Conservation (phyloP, 805 yeast genomes). For the Kurtzmaniella fragi region DNA sequence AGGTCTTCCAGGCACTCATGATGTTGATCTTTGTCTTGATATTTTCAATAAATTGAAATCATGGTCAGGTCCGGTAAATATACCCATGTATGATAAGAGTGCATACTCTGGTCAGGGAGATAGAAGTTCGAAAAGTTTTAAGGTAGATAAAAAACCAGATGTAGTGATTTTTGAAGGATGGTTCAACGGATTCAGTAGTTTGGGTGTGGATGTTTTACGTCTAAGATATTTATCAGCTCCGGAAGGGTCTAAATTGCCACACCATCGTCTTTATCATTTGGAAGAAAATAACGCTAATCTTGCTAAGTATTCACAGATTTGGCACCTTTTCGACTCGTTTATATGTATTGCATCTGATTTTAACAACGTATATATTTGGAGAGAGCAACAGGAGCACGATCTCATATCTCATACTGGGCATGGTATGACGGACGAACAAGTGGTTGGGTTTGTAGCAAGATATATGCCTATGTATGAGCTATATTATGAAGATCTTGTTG, state of each 20-base stretch:
- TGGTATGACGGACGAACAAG: slow-evolving; percentile 81
- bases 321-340: slow-evolving; percentile 58
- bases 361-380: slow-evolving; percentile 69
- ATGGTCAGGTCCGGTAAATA: slow-evolving; percentile 18
- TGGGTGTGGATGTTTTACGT: slow-evolving; percentile 17
- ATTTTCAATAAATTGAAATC: slow-evolving; percentile 24
- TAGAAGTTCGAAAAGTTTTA: slow-evolving; percentile 36
- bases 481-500: slow-evolving; percentile 49
- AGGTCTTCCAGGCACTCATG: slow-evolving; percentile 95
- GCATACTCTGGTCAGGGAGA: slow-evolving; percentile 74
- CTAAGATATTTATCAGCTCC: slow-evolving; percentile 9
- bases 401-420: slow-evolving; percentile 46
- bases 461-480: slow-evolving; percentile 83
- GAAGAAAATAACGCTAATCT: slow-evolving; percentile 49
- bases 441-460: slow-evolving; percentile 64
- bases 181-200: slow-evolving; percentile 70
- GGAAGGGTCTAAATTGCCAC: slow-evolving; percentile 8
- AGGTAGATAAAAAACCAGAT: slow-evolving; percentile 35
- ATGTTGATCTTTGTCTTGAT: slow-evolving; percentile 41
- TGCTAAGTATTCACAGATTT: slow-evolving; percentile 45
- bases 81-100: slow-evolving; percentile 80
- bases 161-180: slow-evolving; percentile 87
- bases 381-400: slow-evolving; percentile 68
- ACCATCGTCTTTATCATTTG: slow-evolving; percentile 22
- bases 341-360: slow-evolving; percentile 58